phyloP scores from a whole-genome alignment of 2,329 filamentous ascomycete genomes.

The Fragosphaeria purpurea region DNA sequence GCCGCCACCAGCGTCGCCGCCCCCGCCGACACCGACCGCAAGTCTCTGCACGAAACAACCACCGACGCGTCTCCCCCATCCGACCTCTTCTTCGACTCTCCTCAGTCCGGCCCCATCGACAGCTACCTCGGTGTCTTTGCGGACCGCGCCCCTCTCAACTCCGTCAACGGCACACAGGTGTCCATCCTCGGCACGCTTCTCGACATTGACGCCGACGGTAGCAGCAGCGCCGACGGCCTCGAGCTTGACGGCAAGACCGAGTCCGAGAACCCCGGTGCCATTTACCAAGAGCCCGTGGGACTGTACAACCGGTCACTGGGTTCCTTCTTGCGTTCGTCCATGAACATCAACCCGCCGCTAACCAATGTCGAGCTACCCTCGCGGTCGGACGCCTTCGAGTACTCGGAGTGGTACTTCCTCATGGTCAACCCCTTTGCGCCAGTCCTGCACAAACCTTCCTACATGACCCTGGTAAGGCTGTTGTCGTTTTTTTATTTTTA shows the following conservation, averaged over 20 bases:
- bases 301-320: slow-evolving; percentile 64
- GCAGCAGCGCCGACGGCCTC: slow-evolving; percentile 14
- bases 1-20: too few relatives aligned
- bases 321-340: slow-evolving; percentile 56
- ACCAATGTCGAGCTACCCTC: slow-evolving; percentile 50
- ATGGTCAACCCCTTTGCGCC: slow-evolving; percentile 64
- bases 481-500: background rate
- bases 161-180: slow-evolving; percentile 66
- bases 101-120: slow-evolving; percentile 39
- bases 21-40: too few relatives aligned
- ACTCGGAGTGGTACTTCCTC: slow-evolving; percentile 66
- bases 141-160: slow-evolving; percentile 56
- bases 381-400: slow-evolving; percentile 55
- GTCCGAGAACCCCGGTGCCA: slow-evolving; percentile 1
- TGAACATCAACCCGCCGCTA: slow-evolving; percentile 49
- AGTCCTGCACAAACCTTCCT: slow-evolving; percentile 65
- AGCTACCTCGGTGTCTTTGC: slow-evolving; percentile 57
- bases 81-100: slow-evolving; percentile 13
- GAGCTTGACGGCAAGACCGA: background rate
- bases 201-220: slow-evolving; percentile 55
- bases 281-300: slow-evolving; percentile 20
- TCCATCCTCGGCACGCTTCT: slow-evolving; percentile 72
- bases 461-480: slow-evolving; percentile 52
- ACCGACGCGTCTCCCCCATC: slow-evolving; percentile 21
- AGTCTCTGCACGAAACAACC: slow-evolving; percentile 11